Evolutionary conservation across 371 early-diverging fungal species (phyloP).

Genomic region (Saksenaea oblongispora): DNA sequence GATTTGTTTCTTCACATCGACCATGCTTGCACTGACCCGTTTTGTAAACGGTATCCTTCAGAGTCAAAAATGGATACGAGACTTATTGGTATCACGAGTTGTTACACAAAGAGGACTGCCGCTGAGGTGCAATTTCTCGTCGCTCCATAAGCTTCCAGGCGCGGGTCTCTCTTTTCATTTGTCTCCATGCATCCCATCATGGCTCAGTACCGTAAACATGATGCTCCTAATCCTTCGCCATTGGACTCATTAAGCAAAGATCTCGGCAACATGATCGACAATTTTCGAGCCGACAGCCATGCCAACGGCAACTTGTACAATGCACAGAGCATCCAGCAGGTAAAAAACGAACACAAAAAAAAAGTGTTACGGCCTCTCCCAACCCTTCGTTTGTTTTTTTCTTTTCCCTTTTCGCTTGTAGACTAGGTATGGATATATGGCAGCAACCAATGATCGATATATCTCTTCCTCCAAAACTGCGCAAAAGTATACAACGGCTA

Average conservation of each 20-base stretch:
- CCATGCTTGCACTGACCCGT: not conserved
- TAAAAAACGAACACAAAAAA: not conserved
- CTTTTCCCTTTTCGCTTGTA: not conserved
- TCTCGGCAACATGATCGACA: not conserved
- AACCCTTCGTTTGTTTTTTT: too few species aligned
- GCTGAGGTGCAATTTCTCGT: not conserved
- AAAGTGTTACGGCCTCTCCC: not conserved
- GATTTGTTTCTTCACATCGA: not conserved
- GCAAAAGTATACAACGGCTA: not conserved
- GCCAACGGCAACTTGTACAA: not conserved
- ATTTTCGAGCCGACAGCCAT: not conserved
- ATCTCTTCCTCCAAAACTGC: not conserved
- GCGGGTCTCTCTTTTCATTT: not conserved
- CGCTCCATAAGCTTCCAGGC: not conserved
- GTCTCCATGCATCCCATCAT: not conserved
- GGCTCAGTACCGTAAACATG: not conserved
- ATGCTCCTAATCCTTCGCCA: not conserved
- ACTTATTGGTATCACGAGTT: not conserved
- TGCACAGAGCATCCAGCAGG: not conserved
- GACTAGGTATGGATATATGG: not conserved
- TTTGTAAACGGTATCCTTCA: not conserved
- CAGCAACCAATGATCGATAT: not conserved
- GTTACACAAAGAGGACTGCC: not conserved
- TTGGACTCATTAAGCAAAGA: not conserved
- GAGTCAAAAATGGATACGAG: not conserved